Evolutionary conservation across 169 alveolate genomes (phyloP), one percentile per base, ranked within the genome.

Genomic region (Eimeria nieschulzi): DNA sequence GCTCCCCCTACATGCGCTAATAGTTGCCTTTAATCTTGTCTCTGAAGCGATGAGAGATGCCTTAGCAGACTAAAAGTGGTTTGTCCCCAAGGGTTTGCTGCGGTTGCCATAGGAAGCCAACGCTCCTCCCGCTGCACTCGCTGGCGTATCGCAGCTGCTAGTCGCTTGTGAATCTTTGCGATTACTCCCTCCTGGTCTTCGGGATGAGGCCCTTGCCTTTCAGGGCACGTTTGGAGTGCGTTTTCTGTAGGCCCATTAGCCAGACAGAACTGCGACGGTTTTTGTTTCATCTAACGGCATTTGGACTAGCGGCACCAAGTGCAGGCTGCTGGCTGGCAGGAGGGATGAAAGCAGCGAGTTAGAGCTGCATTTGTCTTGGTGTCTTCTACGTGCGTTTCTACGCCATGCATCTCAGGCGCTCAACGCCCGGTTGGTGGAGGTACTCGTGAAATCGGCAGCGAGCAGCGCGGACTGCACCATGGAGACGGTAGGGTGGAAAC

Each of bases 181-280:
- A 59, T 12, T 15, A 19, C n/a, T 59, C n/a, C 68, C 68, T 2
- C 23, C 5, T 15, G 68, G 68, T 19, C 68, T 59, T 19, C 15
- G 68, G n/a, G n/a, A 59, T 59, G 68, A 59, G 68, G 68, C 68
- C 68, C 68, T 59, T 59, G 68, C 68, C n/a, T 59, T 59, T 5
- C n/a, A 59, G 23, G 68, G 15, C 68, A 12, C 15, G n/a, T 59
- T 59, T 19, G 68, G 68, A 15, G 68, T 59, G 68, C 68, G 68
- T 59, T 59, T 33, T 19, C 68, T 59, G 68, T 19, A 59, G 68
- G 23, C 15, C 23, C n/a, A 19, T 5, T 59, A 15, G 68, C 23
- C 68, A 15, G 15, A 59, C 68, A 15, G 23, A 15, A 5, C 15
- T 19, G n/a, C 68, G n/a, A 59, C 2, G 1, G 68, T 19, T 59